Evolutionary conservation across 1,284 basidiomycete species (phyloP), one percentile per base, ranked within the genome.

Genomic region (Phellopilus nigrolimitatus): DNA sequence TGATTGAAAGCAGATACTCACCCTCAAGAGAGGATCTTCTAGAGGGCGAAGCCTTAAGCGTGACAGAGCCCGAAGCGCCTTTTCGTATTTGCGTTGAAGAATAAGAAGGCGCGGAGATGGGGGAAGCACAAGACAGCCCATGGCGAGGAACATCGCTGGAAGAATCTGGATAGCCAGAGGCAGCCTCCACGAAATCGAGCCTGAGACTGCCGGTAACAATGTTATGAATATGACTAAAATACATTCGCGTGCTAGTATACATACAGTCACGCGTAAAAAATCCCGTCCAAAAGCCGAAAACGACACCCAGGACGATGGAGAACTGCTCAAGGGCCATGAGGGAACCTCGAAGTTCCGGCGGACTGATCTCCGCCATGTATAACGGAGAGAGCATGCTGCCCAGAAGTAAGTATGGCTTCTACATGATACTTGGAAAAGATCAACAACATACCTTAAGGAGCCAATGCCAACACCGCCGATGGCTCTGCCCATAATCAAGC

Each of bases 331-430:
- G 71, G 0, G 87, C 81, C 65, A 91, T 76, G 30, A 91, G 74
- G 0, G 88, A 86, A 4, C 88, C 88, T n/a, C 89, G 76, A 0
- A 87, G 74, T 66, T 91, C 88, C 0, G 88, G 86, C 12, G 88
- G 78, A 56, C 82, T 82, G 39, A 91, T 88, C 66, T 91, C 88
- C 0, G 87, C 82, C 73, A 91, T 89, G 66, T 91, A 91, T 4
- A 91, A 68, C 0, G 86, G 86, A 0, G 81, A 80, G 12, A 90
- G 72, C 80, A 87, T 89, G 59, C 84, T 88, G 31, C 17, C 3
- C 31, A n/a, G 34, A 17, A 48, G 34, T 38, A 28, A 15, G 15
- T 33, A 15, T 8, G 42, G n/a, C 33, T 49, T 36, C 9, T 51
- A 37, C 22, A 10, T 17, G 39, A n/a, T n/a, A n/a, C n/a, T n/a